Conservation (phyloP, 2,329 filamentous ascomycete genomes). For the Ramularia endophylla region DNA sequence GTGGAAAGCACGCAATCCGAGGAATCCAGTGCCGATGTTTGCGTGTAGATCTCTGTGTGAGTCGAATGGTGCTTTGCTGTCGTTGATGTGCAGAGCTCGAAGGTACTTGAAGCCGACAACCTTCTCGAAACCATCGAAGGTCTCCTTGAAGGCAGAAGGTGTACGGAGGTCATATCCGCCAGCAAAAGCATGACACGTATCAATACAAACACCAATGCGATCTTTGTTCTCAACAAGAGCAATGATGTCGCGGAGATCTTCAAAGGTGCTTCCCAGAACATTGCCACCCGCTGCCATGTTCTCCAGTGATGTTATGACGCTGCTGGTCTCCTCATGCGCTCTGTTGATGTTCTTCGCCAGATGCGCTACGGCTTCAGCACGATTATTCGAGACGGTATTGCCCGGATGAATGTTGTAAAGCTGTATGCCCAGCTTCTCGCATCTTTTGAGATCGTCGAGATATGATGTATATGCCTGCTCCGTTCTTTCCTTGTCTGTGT, state of each 20-base stretch:
- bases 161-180: conserved; percentile 85
- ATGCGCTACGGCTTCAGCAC: conserved; percentile 64
- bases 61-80: conserved; percentile 82
- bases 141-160: conserved; percentile 64
- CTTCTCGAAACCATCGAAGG: conserved; percentile 69
- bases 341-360: conserved; percentile 79
- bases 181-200: conserved; percentile 95
- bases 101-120: conserved; percentile 75
- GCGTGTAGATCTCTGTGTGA: conserved; percentile 87
- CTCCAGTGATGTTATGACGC: conserved; percentile 82
- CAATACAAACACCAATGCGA: conserved; percentile 87
- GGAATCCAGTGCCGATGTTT: conserved; percentile 92
- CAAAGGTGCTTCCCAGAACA: conserved; percentile 76
- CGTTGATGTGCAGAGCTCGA: conserved; percentile 84
- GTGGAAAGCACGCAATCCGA: conserved; percentile 86
- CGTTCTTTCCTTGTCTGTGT: conserved; percentile 71
- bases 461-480: conserved; percentile 81
- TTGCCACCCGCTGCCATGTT: conserved; percentile 94
- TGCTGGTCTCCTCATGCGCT: conserved; percentile 63
- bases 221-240: conserved; percentile 69
- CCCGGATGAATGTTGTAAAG: conserved; percentile 99
- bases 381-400: conserved; percentile 57
- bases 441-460: conserved; percentile 79
- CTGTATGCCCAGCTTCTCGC: conserved; percentile 75
- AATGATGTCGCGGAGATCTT: conserved; percentile 83